Conservation (phyloP, 2,329 filamentous ascomycete genomes). For the Exophiala spinifera region DNA sequence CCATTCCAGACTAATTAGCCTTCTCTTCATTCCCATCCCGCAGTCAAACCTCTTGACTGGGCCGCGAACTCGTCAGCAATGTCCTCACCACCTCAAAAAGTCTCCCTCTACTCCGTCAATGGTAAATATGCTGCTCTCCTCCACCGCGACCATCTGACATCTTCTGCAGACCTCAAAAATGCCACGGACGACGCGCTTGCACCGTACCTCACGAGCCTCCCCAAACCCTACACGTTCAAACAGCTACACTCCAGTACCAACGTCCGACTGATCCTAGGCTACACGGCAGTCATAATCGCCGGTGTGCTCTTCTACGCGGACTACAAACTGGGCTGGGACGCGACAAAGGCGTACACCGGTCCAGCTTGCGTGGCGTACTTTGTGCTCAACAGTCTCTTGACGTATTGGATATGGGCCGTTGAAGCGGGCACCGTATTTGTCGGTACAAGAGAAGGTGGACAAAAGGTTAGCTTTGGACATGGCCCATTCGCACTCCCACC, state of each 20-base stretch:
- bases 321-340: slow-evolving; percentile 85
- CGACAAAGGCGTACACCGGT: slow-evolving; percentile 76
- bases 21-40: too few relatives aligned
- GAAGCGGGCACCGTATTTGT: slow-evolving; percentile 81
- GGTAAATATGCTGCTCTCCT: slow-evolving; percentile 34
- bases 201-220: slow-evolving; percentile 87
- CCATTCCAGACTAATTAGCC: too few relatives aligned
- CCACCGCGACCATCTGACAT: slow-evolving; percentile 3
- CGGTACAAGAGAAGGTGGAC: slow-evolving; percentile 66
- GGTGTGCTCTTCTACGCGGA: slow-evolving; percentile 86
- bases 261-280: slow-evolving; percentile 78
- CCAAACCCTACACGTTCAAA: slow-evolving; percentile 60
- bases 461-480: slow-evolving; percentile 48
- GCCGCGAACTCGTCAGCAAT: neutral
- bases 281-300: slow-evolving; percentile 73
- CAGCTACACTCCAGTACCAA: slow-evolving; percentile 80
- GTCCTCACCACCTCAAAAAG: slow-evolving; percentile 33
- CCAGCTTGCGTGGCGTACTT: slow-evolving; percentile 77
- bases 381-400: slow-evolving; percentile 71
- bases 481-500: neutral
- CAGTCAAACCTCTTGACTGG: too few relatives aligned
- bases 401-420: slow-evolving; percentile 78
- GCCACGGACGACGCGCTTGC: slow-evolving; percentile 92
- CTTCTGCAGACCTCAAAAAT: slow-evolving; percentile 78
- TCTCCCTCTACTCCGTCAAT: slow-evolving; percentile 46